A percentile compares a stretch with the other conserved stretches of the same genome.
phyloP scores from a whole-genome alignment of 805 yeast species.

The Metschnikowia vanudenii region DNA sequence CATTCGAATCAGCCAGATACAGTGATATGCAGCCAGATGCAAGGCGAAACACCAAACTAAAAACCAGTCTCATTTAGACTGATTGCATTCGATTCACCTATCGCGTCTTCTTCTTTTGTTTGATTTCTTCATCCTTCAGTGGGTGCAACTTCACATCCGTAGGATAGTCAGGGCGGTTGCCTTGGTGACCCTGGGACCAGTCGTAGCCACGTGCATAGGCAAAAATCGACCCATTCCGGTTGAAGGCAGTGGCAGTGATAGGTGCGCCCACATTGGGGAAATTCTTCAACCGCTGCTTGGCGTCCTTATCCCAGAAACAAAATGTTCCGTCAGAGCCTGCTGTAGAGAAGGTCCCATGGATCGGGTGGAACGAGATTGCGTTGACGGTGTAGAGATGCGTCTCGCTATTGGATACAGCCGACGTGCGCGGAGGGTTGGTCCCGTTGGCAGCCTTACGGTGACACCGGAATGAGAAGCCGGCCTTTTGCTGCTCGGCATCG shows the following conservation, averaged over 20 bases:
- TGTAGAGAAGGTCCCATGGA: slow-evolving; percentile 86
- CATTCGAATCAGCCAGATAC: too few relatives aligned
- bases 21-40: too few relatives aligned
- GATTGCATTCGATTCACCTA: background rate
- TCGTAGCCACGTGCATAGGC: slow-evolving; percentile 94
- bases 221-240: slow-evolving; percentile 75
- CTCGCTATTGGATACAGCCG: slow-evolving; percentile 35
- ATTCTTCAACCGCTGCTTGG: slow-evolving; percentile 80
- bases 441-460: slow-evolving; percentile 68
- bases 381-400: slow-evolving; percentile 76
- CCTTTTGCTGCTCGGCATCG: slow-evolving; percentile 67
- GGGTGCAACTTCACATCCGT: slow-evolving; percentile 79
- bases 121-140: slow-evolving; percentile 81
- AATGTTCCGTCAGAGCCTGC: slow-evolving; percentile 95
- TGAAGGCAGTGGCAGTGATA: slow-evolving; percentile 76
- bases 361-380: slow-evolving; percentile 82
- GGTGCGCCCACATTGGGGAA: slow-evolving; percentile 67
- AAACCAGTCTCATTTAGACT: too few relatives aligned
- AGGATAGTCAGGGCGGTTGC: slow-evolving; percentile 72
- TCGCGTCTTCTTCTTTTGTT: slow-evolving; percentile 44
- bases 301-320: slow-evolving; percentile 95
- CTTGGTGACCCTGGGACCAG: slow-evolving; percentile 90
- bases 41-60: too few relatives aligned
- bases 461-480: slow-evolving; percentile 89
- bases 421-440: slow-evolving; percentile 28